Conservation (phyloP, 2,329 filamentous ascomycete genomes). For the Clonostachys chloroleuca region DNA sequence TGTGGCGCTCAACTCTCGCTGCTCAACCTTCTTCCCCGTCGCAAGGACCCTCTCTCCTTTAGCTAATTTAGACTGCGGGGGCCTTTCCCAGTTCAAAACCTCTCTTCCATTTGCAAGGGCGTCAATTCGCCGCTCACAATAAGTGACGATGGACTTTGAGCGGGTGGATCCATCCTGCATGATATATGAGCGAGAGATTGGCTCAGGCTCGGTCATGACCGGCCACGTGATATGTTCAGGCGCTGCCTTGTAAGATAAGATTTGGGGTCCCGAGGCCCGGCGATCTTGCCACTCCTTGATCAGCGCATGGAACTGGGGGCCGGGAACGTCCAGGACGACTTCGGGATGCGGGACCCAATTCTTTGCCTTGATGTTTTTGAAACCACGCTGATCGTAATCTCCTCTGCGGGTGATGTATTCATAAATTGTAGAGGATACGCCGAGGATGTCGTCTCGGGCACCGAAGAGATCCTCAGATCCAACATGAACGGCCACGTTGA, state of each 20-base stretch:
- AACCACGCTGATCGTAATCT: too few species aligned
- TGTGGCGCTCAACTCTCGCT: too few species aligned
- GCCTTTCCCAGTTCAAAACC: background rate
- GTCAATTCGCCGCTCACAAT: too few species aligned
- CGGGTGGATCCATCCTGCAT: too few species aligned
- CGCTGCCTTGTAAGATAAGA: background rate
- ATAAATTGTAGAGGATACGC: slow-evolving; percentile 24
- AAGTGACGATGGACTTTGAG: too few species aligned
- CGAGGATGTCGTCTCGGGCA: slow-evolving; percentile 17
- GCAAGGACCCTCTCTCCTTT: background rate
- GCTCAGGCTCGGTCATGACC: background rate
- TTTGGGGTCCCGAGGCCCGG: background rate
- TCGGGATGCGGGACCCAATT: slow-evolving; percentile 22
- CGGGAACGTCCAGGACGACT: slow-evolving; percentile 16
- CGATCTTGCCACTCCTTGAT: background rate
- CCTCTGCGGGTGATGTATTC: slow-evolving; percentile 22
- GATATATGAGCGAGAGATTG: too few species aligned
- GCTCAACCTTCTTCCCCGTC: background rate
- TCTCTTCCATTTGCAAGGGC: too few species aligned
- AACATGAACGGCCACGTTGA: slow-evolving; percentile 18
- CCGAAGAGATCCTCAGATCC: background rate
- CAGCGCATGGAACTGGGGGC: background rate
- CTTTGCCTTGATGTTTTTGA: slow-evolving; percentile 11
- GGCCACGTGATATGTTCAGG: background rate
- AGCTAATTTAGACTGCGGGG: background rate